Base-by-base conservation (phyloP, 1,284 basidiomycete species). In the Cutaneotrichosporon cutaneum region DNA sequence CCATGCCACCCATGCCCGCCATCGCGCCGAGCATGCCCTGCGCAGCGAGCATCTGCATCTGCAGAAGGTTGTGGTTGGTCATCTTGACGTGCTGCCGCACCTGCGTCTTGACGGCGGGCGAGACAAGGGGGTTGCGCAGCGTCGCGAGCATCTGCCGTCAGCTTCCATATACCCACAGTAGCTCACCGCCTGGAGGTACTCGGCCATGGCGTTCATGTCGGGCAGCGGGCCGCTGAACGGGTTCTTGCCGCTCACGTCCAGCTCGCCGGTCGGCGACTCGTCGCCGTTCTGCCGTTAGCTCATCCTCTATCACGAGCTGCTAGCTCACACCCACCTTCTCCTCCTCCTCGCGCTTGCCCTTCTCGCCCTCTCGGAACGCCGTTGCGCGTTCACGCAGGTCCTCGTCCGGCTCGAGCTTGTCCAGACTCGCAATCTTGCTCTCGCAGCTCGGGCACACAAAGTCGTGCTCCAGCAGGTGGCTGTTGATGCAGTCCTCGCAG, bases 401-500 rank as follows among this genome's bases (percentile, higher is more conserved):
- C 75, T 88, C 88, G 80, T 96, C 92, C 68, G 86, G 78, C 62
- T 85, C 77, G 53, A 97, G 83, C 77, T 90, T 90, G 81, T 94
- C 92, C 70, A 96, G 81, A 56, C 88, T 90, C 13, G 87, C 82
- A 65, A 96, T 86, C 81, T 90, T 93, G 78, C 88, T 88, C 68
- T 87, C 85, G 77, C 94, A 97, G 64, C 87, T 86, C 14, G 91
- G 92, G 79, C 94, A 97, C 62, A 89, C 82, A 79, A 96, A 95
- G 80, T 94, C 92, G 78, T 91, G 87, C 77, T 96, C 93, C 65
- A 94, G 85, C 56, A 97, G 83, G 79, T 93, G 85, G 44, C 89
- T 91, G 77, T 92, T 89, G 65, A 97, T 90, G 81, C 93, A 96
- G 76, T 96, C 93, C 80, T 96, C 92, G 82, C 94, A 96, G 80